Conservation (phyloP, 2,329 filamentous ascomycete genomes). For the Exserohilum rostratum region DNA sequence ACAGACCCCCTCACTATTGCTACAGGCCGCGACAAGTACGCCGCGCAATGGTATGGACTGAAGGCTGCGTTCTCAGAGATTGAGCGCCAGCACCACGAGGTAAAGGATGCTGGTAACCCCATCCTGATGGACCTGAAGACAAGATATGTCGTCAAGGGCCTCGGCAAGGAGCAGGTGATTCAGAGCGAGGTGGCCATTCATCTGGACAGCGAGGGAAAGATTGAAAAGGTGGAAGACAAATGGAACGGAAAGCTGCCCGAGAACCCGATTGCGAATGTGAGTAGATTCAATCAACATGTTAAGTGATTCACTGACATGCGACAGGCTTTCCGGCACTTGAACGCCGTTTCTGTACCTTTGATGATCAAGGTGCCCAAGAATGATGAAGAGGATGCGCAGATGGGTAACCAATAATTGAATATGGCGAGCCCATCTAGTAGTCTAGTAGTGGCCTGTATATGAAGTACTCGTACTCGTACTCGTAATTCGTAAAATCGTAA, state of each 20-base stretch:
- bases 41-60: conserved; percentile 65
- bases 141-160: conserved; percentile 60
- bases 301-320: conserved; percentile 33
- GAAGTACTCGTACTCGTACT: conserved; percentile 15
- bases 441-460: no score
- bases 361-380: conserved; percentile 61
- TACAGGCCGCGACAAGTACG: conserved; percentile 59
- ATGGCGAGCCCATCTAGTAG: no score
- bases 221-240: conserved; percentile 60
- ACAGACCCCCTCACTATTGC: conserved; percentile 65
- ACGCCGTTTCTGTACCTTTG: conserved; percentile 58
- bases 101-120: conserved; percentile 63
- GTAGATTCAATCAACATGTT: conserved; percentile 34
- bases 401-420: conserved; percentile 47
- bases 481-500: conserved; percentile 34
- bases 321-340: conserved; percentile 60
- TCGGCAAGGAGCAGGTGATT: conserved; percentile 59
- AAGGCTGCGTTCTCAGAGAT: conserved; percentile 64
- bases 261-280: conserved; percentile 57
- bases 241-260: conserved; percentile 62
- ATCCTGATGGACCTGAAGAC: conserved; percentile 63
- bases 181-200: conserved; percentile 57
- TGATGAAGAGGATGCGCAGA: conserved; percentile 58
- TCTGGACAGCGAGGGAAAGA: conserved; percentile 52
- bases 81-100: conserved; percentile 60